Conservation (phyloP, 2,329 filamentous ascomycete genomes). For the Cryphonectria parasitica region DNA sequence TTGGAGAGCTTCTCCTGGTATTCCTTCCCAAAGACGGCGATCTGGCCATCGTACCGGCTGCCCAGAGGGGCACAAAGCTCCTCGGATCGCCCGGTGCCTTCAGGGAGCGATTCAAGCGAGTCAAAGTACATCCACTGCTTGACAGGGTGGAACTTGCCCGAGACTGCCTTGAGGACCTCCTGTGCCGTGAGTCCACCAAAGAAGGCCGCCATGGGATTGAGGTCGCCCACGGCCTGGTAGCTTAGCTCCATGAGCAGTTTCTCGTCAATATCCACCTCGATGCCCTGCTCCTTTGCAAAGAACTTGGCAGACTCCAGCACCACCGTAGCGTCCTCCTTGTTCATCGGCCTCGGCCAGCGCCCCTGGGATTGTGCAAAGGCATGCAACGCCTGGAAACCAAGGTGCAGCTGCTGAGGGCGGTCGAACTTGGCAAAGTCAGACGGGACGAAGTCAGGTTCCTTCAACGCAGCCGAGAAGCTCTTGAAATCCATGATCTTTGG, state of each 20-base stretch:
- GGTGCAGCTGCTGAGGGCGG: constrained; percentile 86
- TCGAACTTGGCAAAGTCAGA: constrained; percentile 99
- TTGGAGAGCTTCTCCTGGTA: constrained; percentile 95
- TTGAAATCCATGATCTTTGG: constrained; percentile 92
- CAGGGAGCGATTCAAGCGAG: constrained; percentile 91
- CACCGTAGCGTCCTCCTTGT: constrained; percentile 80
- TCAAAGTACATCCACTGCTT: constrained; percentile 97
- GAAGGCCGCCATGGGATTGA: constrained; percentile 91
- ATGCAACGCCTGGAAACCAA: constrained; percentile 91
- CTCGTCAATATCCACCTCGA: constrained; percentile 85
- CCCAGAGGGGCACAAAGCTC: constrained; percentile 85
- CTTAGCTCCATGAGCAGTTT: constrained; percentile 92
- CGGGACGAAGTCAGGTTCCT: constrained; percentile 85
- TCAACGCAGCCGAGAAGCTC: constrained; percentile 74
- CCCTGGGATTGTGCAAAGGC: constrained; percentile 78
- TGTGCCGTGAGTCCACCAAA: constrained; percentile 94
- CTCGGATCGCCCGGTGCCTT: constrained; percentile 73
- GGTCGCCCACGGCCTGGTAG: constrained; percentile 89
- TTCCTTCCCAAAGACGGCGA: constrained; percentile 91
- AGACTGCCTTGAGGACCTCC: constrained; percentile 94
- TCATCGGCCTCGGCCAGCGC: constrained; percentile 79
- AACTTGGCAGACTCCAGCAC: constrained; percentile 75
- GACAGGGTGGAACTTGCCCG: constrained; percentile 96
- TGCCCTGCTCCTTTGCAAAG: constrained; percentile 73
- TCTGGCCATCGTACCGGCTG: constrained; percentile 93